phyloP scores from a whole-genome alignment of 257 asterid genomes.

The Solanum lycopersicoides region DNA sequence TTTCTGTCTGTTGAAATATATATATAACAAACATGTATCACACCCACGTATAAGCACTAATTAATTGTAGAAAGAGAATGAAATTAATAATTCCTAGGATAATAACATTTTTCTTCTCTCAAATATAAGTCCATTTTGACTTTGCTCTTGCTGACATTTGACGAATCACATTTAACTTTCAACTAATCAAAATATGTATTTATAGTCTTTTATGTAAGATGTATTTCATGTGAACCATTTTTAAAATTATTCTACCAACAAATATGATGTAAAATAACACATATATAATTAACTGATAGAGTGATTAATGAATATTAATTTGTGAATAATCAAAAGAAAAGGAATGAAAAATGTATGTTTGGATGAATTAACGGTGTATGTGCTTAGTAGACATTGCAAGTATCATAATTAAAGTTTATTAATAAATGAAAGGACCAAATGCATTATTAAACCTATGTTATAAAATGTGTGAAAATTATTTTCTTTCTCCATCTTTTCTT shows the following conservation, averaged over 20 bases:
- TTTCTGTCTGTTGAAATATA: background rate
- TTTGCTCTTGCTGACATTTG: background rate
- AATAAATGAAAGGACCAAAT: background rate
- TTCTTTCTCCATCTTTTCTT: background rate
- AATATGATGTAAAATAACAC: background rate
- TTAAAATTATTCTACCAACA: background rate
- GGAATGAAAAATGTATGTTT: background rate
- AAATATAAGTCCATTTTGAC: no score
- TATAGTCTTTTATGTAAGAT: background rate
- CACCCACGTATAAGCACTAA: background rate
- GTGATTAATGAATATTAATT: background rate
- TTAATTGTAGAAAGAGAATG: background rate
- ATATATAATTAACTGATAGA: background rate
- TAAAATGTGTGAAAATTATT: background rate
- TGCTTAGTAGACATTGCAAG: no score
- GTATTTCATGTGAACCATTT: background rate
- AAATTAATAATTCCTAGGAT: background rate
- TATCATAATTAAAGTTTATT: no score
- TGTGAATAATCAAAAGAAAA: background rate
- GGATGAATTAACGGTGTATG: background rate
- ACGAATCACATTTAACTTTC: no score
- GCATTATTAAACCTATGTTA: background rate
- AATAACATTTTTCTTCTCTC: background rate
- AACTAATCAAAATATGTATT: no score
- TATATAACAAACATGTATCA: background rate